phyloP scores from a whole-genome alignment of 78 protist genomes.

The Mantamonas sphyraenae region DNA sequence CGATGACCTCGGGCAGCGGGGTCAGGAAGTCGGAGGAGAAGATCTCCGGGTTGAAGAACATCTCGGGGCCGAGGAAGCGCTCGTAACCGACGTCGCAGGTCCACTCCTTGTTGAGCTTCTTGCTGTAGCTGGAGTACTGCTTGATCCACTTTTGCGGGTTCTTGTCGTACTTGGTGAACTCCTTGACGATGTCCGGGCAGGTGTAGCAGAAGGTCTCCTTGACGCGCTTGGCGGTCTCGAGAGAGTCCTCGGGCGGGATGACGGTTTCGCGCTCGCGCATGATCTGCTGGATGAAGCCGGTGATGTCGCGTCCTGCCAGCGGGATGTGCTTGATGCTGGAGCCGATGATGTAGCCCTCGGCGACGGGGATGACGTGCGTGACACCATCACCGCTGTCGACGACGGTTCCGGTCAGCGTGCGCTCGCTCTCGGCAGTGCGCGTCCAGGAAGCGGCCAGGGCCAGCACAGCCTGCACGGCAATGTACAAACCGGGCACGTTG shows the following conservation, averaged over 20 bases:
- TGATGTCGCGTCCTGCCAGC: slow-evolving; percentile 96
- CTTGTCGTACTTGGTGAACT: slow-evolving; percentile 84
- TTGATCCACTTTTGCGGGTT: slow-evolving; percentile 77
- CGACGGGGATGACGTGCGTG: slow-evolving; percentile 99
- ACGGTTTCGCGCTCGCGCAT: slow-evolving; percentile 90
- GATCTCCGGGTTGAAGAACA: slow-evolving; percentile 99
- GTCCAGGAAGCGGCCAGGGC: slow-evolving; percentile 93
- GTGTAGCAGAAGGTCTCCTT: slow-evolving; percentile 90
- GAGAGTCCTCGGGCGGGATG: slow-evolving; percentile 86
- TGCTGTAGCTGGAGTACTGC: slow-evolving; percentile 36
- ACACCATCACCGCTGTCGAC: slow-evolving; percentile 99
- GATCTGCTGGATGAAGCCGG: slow-evolving; percentile 86
- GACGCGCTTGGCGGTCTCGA: slow-evolving; percentile 79
- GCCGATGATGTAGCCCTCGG: slow-evolving; percentile 96
- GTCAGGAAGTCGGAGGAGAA: slow-evolving; percentile 72
- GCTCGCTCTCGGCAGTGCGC: slow-evolving; percentile 17
- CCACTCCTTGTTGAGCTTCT: slow-evolving; percentile 34
- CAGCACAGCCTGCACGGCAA: slow-evolving; percentile 99
- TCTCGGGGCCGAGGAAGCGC: slow-evolving; percentile 98
- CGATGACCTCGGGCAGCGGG: slow-evolving; percentile 89
- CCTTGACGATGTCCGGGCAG: slow-evolving; percentile 89
- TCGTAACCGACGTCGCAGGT: slow-evolving; percentile 95
- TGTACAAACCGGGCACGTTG: slow-evolving; percentile 95
- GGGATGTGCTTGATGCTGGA: slow-evolving; percentile 92
- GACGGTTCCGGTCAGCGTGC: slow-evolving; percentile 93